Evolutionary conservation across 2,329 filamentous ascomycete genomes (phyloP).

Genomic region (Epichloe hybrida): DNA sequence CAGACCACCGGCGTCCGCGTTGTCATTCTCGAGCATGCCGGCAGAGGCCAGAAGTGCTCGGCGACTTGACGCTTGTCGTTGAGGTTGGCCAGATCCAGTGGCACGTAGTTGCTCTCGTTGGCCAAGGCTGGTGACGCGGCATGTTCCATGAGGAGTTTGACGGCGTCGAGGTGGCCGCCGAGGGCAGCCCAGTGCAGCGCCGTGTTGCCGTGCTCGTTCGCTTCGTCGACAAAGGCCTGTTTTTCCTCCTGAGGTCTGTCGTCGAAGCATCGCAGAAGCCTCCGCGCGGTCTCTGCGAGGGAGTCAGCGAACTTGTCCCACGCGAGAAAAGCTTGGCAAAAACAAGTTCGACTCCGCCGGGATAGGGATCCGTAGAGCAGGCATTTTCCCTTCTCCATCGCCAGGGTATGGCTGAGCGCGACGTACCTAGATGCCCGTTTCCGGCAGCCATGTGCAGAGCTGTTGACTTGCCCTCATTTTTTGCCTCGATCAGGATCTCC

Average conservation of each 20-base stretch:
- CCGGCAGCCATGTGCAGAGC: conserved; percentile 85
- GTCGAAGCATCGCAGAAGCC: conserved; percentile 29
- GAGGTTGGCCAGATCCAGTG: conserved; percentile 60
- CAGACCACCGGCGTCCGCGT: conserved; percentile 32
- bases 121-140: conserved; percentile 66
- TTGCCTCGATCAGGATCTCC: conserved; percentile 55
- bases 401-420: background rate
- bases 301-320: background rate
- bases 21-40: conserved; percentile 32
- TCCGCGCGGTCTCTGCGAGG: conserved; percentile 29
- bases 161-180: conserved; percentile 70
- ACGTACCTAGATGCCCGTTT: conserved; percentile 69
- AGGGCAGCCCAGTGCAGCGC: conserved; percentile 87
- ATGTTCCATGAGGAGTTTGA: conserved; percentile 61
- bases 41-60: conserved; percentile 43
- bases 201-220: conserved; percentile 79
- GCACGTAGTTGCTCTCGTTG: conserved; percentile 75
- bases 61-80: conserved; percentile 54
- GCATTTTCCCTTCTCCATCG: background rate
- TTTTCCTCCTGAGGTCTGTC: conserved; percentile 26
- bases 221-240: conserved; percentile 46
- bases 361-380: background rate
- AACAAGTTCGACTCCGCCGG: fast-evolving
- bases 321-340: background rate
- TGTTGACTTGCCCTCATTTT: conserved; percentile 65